A percentile compares a stretch with the other conserved stretches of the same genome.
Evolutionary conservation across 2,329 filamentous ascomycete genomes (phyloP).

Genomic region (Ilyonectria destructans): DNA sequence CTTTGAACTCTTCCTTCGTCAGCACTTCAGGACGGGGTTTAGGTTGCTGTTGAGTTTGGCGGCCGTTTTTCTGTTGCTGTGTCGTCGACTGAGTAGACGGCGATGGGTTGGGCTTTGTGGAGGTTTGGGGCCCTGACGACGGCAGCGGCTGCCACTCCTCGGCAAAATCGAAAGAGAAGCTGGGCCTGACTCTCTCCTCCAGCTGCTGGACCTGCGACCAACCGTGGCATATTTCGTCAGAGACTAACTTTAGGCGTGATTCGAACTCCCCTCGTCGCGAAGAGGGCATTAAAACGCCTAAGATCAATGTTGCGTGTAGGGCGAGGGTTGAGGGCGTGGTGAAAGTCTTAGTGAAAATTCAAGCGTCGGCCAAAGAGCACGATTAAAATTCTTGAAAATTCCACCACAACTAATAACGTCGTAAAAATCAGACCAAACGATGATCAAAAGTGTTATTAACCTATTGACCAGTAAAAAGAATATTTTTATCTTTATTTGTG

Average conservation of each 20-base stretch:
- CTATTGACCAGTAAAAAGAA: no score
- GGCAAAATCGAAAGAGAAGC: neutral
- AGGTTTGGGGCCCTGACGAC: neutral
- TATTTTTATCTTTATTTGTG: no score
- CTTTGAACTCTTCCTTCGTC: neutral
- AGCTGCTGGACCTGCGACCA: slow-evolving; percentile 3
- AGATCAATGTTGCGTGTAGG: no score
- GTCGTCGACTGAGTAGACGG: neutral
- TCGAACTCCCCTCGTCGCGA: neutral
- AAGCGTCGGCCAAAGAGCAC: no score
- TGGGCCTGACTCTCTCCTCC: neutral
- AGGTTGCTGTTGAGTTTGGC: slow-evolving; percentile 2
- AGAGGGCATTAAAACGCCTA: neutral
- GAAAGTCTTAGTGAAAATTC: no score
- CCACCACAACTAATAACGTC: no score
- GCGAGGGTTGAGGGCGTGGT: no score
- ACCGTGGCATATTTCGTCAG: slow-evolving; percentile 1
- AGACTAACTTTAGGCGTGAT: neutral
- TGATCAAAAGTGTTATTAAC: no score
- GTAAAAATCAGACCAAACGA: no score
- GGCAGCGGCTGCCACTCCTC: neutral
- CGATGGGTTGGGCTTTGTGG: neutral
- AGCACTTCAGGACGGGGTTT: neutral
- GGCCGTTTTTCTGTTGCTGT: neutral
- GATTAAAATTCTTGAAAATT: no score